Evolutionary conservation across 2,329 filamentous ascomycete species (phyloP).

Genomic region (Ilyonectria mors-panacis): DNA sequence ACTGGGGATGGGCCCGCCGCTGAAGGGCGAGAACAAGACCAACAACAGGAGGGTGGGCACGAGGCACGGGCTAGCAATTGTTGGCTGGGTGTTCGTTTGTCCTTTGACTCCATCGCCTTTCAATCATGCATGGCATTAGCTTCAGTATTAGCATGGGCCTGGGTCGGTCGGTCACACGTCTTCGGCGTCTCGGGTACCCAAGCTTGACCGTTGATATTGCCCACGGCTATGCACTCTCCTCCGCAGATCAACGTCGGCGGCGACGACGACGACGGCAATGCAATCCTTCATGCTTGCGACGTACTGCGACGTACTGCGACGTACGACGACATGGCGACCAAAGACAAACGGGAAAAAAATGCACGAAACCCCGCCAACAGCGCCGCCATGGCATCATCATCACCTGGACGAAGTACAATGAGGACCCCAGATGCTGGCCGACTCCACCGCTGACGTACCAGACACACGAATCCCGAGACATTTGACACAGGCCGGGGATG

Average conservation of each 20-base stretch:
- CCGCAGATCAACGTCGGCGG: not conserved
- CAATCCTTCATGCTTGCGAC: slow-evolving; percentile 4
- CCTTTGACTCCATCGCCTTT: slow-evolving; percentile 12
- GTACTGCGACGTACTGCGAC: slow-evolving; percentile 10
- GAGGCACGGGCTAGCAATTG: slow-evolving; percentile 2
- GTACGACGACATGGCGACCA: slow-evolving; percentile 12
- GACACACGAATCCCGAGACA: slow-evolving; percentile 28
- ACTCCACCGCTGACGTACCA: slow-evolving; percentile 32
- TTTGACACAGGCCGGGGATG: slow-evolving; percentile 16
- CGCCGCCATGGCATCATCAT: slow-evolving; percentile 9
- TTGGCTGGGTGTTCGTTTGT: slow-evolving; percentile 4
- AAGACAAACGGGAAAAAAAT: slow-evolving; percentile 5
- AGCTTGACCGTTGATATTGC: slow-evolving; percentile 10
- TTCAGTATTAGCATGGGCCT: slow-evolving; percentile 1
- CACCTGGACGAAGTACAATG: slow-evolving; percentile 3
- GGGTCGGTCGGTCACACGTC: slow-evolving; percentile 1
- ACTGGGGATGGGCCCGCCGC: slow-evolving; percentile 14
- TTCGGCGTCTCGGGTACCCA: not conserved
- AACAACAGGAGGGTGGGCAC: not conserved
- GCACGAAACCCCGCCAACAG: slow-evolving; percentile 13
- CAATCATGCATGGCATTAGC: slow-evolving; percentile 9
- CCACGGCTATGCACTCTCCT: not conserved
- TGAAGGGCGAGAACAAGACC: slow-evolving; percentile 13
- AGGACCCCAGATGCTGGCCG: slow-evolving; percentile 28
- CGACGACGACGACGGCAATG: not conserved